Conservation (phyloP, 345 rosid genomes). For the Eucalyptus urophylla region DNA sequence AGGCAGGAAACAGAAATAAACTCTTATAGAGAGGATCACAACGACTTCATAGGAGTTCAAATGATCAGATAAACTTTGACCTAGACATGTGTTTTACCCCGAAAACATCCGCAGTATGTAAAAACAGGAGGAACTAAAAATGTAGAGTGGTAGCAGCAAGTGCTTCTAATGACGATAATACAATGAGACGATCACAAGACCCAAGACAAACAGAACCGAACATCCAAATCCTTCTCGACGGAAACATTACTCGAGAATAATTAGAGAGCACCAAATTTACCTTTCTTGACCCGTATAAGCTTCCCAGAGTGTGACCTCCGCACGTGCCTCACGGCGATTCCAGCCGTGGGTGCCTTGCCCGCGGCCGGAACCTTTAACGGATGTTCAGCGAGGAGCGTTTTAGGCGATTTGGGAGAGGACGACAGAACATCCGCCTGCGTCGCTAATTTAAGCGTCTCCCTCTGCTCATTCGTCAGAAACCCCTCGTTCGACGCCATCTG, state of each 20-base stretch:
- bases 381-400: conserved; percentile 51
- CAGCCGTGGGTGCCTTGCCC: conserved; percentile 51
- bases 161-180: not conserved
- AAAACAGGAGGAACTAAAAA: not conserved
- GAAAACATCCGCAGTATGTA: not conserved
- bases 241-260: not conserved
- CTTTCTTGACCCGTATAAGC: conserved; percentile 70
- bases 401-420: conserved; percentile 75
- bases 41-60: not conserved
- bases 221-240: not conserved
- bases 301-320: conserved; percentile 87
- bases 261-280: conserved; percentile 14
- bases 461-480: conserved; percentile 69
- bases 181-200: not conserved
- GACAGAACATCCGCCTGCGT: conserved; percentile 41
- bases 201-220: not conserved
- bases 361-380: conserved; percentile 51
- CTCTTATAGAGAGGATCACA: not conserved
- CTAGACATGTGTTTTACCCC: not conserved
- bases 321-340: conserved; percentile 64
- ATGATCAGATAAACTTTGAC: not conserved
- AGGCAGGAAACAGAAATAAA: not conserved
- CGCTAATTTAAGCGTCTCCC: conserved; percentile 73
- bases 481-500: conserved; percentile 81
- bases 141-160: not conserved